Percentiles rank a stretch among this genome's conserved stretches.
Evolutionary conservation across 148 eudicot genomes (phyloP).

Genomic region (Heliamphora exappendiculata): DNA sequence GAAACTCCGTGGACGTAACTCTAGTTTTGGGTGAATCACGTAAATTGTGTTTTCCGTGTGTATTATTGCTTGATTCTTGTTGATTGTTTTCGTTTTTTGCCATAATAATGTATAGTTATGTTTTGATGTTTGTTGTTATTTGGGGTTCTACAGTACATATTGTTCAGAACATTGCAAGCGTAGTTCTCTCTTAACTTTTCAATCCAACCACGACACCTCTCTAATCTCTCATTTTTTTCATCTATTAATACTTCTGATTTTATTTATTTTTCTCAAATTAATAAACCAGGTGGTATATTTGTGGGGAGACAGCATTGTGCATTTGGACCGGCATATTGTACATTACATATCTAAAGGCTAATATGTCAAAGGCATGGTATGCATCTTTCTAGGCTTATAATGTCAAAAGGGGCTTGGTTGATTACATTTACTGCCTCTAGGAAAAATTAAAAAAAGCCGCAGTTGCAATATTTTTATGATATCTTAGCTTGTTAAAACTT

Average conservation of each 20-base stretch:
- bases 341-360: constrained; percentile 51
- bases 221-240: neutral
- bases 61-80: no score
- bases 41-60: no score
- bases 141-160: neutral
- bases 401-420: neutral
- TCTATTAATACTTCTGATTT: neutral
- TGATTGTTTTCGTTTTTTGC: no score
- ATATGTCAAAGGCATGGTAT: constrained; percentile 74
- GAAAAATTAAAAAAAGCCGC: no score
- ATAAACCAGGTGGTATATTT: constrained; percentile 79
- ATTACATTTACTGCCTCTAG: no score
- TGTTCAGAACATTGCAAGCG: neutral
- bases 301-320: constrained; percentile 77
- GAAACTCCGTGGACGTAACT: no score
- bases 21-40: no score
- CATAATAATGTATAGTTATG: no score
- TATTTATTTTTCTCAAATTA: neutral
- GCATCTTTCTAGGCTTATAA: constrained; percentile 18
- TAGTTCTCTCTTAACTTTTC: neutral
- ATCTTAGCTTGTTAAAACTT: neutral
- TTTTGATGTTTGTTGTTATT: neutral
- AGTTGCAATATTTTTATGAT: constrained; percentile 1
- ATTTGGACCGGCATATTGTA: constrained; percentile 82
- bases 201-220: neutral